Evolutionary conservation across 805 yeast species (phyloP).

Genomic region (Blastobotrys robertii): DNA sequence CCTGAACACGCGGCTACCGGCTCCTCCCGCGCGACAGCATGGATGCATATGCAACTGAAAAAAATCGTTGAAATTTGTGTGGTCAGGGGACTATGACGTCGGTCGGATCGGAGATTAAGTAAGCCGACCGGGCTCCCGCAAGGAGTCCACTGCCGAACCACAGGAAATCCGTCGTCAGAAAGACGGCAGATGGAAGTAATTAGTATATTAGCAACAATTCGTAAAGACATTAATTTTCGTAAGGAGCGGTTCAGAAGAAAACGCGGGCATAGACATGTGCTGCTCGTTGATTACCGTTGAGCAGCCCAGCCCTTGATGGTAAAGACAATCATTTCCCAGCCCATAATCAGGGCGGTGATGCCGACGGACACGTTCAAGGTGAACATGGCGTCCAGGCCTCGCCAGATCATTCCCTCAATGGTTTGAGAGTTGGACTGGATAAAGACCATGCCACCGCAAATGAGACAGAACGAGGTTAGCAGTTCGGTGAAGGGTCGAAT

Average conservation of each 20-base stretch:
- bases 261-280: neutral
- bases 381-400: constrained; percentile 84
- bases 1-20: no score
- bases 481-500: constrained; percentile 81
- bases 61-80: no score
- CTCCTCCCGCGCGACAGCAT: no score
- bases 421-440: constrained; percentile 88
- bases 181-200: no score
- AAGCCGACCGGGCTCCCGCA: no score
- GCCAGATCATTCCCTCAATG: constrained; percentile 67
- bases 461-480: constrained; percentile 62
- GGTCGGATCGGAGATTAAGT: no score
- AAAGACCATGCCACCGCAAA: constrained; percentile 85
- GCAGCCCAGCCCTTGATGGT: constrained; percentile 26
- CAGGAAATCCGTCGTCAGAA: no score
- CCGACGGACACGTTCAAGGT: constrained; percentile 84
- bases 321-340: constrained; percentile 72
- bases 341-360: constrained; percentile 65
- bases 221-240: no score
- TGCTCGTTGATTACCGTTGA: constrained; percentile 1
- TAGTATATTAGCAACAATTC: no score
- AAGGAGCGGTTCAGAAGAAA: neutral
- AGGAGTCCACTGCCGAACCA: no score
- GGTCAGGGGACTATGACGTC: no score
- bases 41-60: no score